phyloP scores from a whole-genome alignment of 306 rosid species.

The Glycine soja region DNA sequence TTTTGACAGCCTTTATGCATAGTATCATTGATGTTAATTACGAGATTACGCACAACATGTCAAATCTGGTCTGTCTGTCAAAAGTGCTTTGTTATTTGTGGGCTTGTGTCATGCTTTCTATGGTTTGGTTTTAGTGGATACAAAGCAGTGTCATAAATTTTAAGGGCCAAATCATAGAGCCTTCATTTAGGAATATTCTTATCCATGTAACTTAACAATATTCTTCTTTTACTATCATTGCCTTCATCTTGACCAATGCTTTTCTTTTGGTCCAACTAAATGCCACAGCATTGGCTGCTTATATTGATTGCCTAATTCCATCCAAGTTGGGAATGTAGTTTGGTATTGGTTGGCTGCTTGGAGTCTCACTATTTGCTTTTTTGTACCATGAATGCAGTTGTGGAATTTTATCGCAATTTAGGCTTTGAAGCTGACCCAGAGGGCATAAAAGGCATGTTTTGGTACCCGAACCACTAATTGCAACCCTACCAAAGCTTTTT shows the following conservation, averaged over 20 bases:
- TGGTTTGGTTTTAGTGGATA: constrained; percentile 25
- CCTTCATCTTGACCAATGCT: constrained; percentile 15
- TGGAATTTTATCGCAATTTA: constrained; percentile 87
- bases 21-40: constrained; percentile 4
- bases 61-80: constrained; percentile 29
- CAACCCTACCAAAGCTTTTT: constrained; percentile 40
- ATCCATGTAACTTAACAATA: background rate
- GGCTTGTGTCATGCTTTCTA: background rate
- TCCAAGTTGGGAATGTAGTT: constrained; percentile 21
- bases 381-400: constrained; percentile 68
- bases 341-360: constrained; percentile 17
- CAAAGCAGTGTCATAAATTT: constrained; percentile 23
- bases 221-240: constrained; percentile 12
- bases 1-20: constrained; percentile 13
- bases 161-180: constrained; percentile 2
- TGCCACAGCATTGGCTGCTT: background rate
- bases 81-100: constrained; percentile 17
- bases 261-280: constrained; percentile 8
- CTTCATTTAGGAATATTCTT: background rate
- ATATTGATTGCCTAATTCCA: constrained; percentile 1
- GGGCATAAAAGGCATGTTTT: constrained; percentile 98
- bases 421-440: constrained; percentile 97
- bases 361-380: constrained; percentile 30
- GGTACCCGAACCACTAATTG: constrained; percentile 76
- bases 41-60: constrained; percentile 6